Conservation (phyloP, 148 eudicot species). For the Rheum nobile region DNA sequence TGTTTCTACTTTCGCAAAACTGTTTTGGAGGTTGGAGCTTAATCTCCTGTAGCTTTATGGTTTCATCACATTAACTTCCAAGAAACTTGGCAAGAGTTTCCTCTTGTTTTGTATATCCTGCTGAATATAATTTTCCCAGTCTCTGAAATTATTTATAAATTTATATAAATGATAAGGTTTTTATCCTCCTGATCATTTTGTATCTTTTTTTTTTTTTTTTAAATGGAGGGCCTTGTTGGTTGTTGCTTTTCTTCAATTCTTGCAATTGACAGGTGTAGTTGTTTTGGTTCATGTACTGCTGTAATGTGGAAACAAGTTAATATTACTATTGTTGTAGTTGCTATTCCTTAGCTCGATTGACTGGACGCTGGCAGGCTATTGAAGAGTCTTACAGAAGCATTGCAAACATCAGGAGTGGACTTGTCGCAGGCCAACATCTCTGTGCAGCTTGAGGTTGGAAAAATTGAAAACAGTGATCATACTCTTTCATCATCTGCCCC, state of each 20-base stretch:
- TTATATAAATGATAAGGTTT: not conserved
- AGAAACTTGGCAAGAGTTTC: not conserved
- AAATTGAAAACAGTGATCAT: conserved; percentile 24
- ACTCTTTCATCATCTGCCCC: conserved; percentile 13
- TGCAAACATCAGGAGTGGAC: conserved; percentile 88
- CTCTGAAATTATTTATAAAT: too few species aligned
- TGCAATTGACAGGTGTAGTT: not conserved
- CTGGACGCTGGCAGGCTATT: conserved; percentile 44
- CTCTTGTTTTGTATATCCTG: not conserved
- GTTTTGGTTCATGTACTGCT: not conserved
- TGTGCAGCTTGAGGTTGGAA: conserved; percentile 72
- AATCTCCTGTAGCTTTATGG: not conserved
- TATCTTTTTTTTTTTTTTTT: not conserved
- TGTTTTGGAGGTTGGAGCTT: not conserved
- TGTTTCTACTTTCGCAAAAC: not conserved
- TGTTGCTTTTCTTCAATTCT: not conserved
- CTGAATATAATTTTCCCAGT: not conserved
- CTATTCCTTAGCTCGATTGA: not conserved
- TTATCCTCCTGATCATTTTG: not conserved
- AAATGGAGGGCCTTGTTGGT: not conserved
- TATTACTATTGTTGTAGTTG: not conserved
- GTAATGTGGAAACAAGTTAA: not conserved
- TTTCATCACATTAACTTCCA: not conserved
- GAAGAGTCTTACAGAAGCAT: conserved; percentile 51
- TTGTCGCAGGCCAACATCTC: conserved; percentile 71